Evolutionary conservation across 1,139 yeast genomes (phyloP).

Genomic region (Blastobotrys elegans): DNA sequence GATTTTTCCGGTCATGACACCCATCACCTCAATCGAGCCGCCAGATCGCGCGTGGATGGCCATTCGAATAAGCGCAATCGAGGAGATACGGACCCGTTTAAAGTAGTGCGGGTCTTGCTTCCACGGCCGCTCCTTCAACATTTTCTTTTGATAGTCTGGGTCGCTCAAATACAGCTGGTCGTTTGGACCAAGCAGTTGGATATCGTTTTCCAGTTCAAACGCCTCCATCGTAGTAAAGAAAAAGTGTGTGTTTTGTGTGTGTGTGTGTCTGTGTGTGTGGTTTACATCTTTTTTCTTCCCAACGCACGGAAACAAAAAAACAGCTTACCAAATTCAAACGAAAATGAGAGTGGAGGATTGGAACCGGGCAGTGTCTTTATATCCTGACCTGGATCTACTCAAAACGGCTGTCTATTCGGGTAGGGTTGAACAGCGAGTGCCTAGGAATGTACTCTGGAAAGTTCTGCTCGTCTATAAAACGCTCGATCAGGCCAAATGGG

Average conservation of each 20-base stretch:
- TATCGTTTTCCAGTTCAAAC: slow-evolving; percentile 33
- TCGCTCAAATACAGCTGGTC: slow-evolving; percentile 31
- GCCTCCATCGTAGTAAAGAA: too few relatives aligned
- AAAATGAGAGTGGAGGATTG: slow-evolving; percentile 9
- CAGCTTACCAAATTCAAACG: not conserved
- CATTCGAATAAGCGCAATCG: slow-evolving; percentile 77
- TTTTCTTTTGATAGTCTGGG: slow-evolving; percentile 28
- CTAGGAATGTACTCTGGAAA: slow-evolving; percentile 27
- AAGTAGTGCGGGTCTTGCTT: slow-evolving; percentile 53
- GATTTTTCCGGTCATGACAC: slow-evolving; percentile 81
- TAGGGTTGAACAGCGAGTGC: slow-evolving; percentile 18
- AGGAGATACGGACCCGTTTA: slow-evolving; percentile 60
- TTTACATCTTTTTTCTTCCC: not conserved
- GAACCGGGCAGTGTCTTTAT: slow-evolving; percentile 12
- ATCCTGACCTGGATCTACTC: slow-evolving; percentile 17
- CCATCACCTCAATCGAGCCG: slow-evolving; percentile 92
- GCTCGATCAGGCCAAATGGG: slow-evolving; percentile 22
- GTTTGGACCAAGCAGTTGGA: slow-evolving; percentile 22
- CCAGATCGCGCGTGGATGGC: slow-evolving; percentile 78
- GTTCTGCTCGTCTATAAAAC: slow-evolving; percentile 24
- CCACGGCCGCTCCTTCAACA: slow-evolving; percentile 42
- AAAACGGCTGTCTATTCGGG: slow-evolving; percentile 18
- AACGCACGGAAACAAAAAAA: not conserved
- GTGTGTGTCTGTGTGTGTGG: not conserved
- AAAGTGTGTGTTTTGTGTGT: not conserved